phyloP scores from a whole-genome alignment of 768 basidiomycete genomes.

The Hortiboletus flavorubellus region DNA sequence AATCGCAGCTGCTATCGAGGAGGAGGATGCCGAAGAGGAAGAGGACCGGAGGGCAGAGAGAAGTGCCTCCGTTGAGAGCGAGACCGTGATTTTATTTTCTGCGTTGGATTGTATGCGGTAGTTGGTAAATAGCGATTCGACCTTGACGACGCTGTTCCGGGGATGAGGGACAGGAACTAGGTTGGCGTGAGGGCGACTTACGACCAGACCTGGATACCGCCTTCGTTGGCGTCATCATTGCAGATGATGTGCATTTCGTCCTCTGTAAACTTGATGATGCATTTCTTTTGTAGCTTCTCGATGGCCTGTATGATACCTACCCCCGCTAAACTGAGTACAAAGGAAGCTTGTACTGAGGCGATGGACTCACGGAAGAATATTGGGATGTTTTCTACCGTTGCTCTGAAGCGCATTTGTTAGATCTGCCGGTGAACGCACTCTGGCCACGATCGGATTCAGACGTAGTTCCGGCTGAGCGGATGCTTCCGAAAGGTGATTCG shows the following conservation, averaged over 20 bases:
- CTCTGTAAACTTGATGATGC: constrained; percentile 76
- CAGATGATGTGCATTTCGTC: constrained; percentile 80
- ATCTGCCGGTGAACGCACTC: no score
- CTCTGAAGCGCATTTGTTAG: constrained; percentile 57
- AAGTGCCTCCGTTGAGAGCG: constrained; percentile 71
- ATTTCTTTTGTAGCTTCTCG: constrained; percentile 82
- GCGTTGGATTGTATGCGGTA: constrained; percentile 89
- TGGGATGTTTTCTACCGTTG: constrained; percentile 53
- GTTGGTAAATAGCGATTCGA: constrained; percentile 62
- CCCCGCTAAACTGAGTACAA: background rate
- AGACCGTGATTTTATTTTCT: constrained; percentile 73
- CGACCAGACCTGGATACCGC: constrained; percentile 88
- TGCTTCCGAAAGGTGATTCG: constrained; percentile 18
- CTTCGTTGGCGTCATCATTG: constrained; percentile 73
- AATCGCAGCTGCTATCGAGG: constrained; percentile 29
- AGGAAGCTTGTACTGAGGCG: background rate
- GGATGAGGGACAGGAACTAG: constrained; percentile 6
- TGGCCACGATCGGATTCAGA: no score
- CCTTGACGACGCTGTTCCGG: constrained; percentile 53
- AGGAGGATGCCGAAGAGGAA: constrained; percentile 44
- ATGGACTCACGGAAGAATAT: constrained; percentile 50
- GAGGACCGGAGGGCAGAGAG: constrained; percentile 70
- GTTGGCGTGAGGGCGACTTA: constrained; percentile 38
- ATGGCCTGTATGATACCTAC: constrained; percentile 77
- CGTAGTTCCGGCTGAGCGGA: background rate